Evolutionary conservation across 2,329 filamentous ascomycete genomes (phyloP).

Genomic region (Botrytis hyacinthi): DNA sequence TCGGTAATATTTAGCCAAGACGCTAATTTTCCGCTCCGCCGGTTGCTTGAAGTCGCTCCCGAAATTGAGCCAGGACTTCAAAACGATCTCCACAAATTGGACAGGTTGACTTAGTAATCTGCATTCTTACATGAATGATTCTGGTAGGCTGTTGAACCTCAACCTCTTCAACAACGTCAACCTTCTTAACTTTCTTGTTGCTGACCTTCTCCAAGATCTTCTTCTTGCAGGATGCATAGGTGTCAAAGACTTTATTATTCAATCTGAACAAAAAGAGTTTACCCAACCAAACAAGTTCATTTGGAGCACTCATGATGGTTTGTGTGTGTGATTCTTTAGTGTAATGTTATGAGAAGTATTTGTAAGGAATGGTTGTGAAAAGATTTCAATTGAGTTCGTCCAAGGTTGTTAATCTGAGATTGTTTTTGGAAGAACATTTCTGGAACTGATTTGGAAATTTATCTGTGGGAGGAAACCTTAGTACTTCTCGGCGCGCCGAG

Average conservation of each 20-base stretch:
- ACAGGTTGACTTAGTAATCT: not conserved
- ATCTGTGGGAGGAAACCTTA: not conserved
- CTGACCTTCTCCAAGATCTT: not conserved
- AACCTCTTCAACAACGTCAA: not conserved
- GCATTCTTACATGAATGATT: not conserved
- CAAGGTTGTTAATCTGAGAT: not conserved
- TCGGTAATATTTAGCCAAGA: conserved; percentile 17
- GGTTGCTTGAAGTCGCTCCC: not conserved
- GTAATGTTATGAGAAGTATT: not conserved
- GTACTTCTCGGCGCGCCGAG: not conserved
- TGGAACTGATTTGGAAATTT: not conserved
- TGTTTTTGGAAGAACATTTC: not conserved
- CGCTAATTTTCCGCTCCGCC: conserved; percentile 14
- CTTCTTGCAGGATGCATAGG: not conserved
- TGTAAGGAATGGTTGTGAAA: not conserved
- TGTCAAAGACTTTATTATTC: not conserved
- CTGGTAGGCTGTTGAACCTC: not conserved
- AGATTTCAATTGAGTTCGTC: not conserved
- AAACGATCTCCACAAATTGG: not conserved
- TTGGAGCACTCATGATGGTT: not conserved
- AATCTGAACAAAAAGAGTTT: not conserved
- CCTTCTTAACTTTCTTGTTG: not conserved
- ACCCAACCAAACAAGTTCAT: not conserved
- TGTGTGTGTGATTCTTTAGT: not conserved
- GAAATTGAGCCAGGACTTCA: not conserved